Base-by-base conservation (phyloP, 257 asterid species). In the Anisodus acutangulus region DNA sequence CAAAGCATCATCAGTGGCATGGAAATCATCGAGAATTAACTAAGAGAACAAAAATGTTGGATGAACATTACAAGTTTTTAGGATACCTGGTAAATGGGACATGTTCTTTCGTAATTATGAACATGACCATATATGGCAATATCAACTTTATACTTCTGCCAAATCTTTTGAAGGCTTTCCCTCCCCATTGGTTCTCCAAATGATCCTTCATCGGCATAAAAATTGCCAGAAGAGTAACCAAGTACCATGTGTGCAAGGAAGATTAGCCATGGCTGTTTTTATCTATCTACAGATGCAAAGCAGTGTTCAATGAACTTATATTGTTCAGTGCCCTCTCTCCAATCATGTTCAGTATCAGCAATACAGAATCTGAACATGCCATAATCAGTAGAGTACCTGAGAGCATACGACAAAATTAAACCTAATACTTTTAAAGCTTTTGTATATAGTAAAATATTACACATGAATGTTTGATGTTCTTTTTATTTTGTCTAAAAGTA, bases 131-230 rank as follows among this genome's bases (percentile, higher is more conserved):
- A 95, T 69, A 95, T 86, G 82, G 97, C 98, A 6, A 95, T 88
- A 79, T 95, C 97, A 12, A 95, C 97, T 88, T 91, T 95, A 76
- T 95, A 89, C 86, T 93, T 93, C 90, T 95, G 98, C 98, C 98
- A 95, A 3, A 95, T 96, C 54, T 88, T 95, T 78, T 92, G 97
- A 72, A 95, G 98, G 87, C 88, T 89, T 3, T 92, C 93, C 86
- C 92, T 89, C n/a, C 98, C 98, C 98, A 94, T 93, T 53, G 98
- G 98, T 80, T 95, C 98, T 7, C 88, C 93, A 89, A 92, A 95
- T 3, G 97, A 90, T 66, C 98, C 98, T 84, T 88, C 84, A 9
- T 47, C 6, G 1, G 93, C 92, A 16, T 95, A 93, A 60, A 54
- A 86, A 35, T 54, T 88, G 0, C 58, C 81, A 26, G 98, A 94